Conservation (phyloP, 768 basidiomycete species). For the Antrodiella citrinella region DNA sequence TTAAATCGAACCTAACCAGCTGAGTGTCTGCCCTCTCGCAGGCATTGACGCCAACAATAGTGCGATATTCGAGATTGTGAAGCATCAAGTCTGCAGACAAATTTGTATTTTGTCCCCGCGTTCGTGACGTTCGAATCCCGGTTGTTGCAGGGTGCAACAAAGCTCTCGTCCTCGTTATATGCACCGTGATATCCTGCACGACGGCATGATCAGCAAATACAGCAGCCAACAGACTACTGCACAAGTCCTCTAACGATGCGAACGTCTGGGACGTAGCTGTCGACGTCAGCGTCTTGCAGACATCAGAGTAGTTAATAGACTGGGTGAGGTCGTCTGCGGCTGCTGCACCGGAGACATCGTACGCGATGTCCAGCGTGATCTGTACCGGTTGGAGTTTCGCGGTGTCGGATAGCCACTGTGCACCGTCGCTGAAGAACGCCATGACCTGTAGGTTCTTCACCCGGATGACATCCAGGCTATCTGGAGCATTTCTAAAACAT, state of each 20-base stretch:
- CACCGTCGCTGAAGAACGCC: conserved; percentile 32
- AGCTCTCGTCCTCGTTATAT: conserved; percentile 39
- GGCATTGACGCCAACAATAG: conserved; percentile 61
- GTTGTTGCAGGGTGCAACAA: conserved; percentile 42
- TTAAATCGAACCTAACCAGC: conserved; percentile 45
- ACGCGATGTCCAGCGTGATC: conserved; percentile 40
- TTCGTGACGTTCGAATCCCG: conserved; percentile 31
- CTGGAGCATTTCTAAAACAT: not conserved
- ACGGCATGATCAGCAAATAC: conserved; percentile 24
- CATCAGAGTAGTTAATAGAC: conserved; percentile 59
- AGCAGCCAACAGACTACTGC: not conserved
- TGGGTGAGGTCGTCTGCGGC: conserved; percentile 42
- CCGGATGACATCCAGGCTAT: conserved; percentile 27
- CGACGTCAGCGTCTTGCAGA: conserved; percentile 28
- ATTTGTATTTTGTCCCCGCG: conserved; percentile 6
- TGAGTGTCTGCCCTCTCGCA: conserved; percentile 62
- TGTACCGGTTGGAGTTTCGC: conserved; percentile 43
- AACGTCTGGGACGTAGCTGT: conserved; percentile 24
- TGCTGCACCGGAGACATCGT: conserved; percentile 44
- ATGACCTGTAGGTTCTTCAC: conserved; percentile 42
- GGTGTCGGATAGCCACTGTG: conserved; percentile 35
- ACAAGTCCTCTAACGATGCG: conserved; percentile 37
- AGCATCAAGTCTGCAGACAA: conserved; percentile 19
- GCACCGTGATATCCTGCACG: conserved; percentile 32
- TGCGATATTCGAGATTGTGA: conserved; percentile 36